A percentile compares a stretch with the other conserved stretches of the same genome.
Evolutionary conservation across 2,329 filamentous ascomycete species (phyloP).

Genomic region (Coniochaeta sp.): DNA sequence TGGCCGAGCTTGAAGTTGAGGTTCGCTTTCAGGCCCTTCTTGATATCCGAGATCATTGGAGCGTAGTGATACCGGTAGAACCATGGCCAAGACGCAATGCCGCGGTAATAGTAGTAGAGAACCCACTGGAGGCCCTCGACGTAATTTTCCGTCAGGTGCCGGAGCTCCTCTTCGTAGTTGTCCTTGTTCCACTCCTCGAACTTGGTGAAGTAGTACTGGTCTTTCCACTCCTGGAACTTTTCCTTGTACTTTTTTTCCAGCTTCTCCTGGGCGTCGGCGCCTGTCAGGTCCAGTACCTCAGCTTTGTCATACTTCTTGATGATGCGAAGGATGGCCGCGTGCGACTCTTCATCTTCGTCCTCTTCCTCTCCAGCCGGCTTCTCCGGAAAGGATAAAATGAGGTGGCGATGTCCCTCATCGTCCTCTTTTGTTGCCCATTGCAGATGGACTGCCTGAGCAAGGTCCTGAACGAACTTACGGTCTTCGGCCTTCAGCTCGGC

Average conservation of each 20-base stretch:
- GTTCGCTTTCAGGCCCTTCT: conserved; percentile 77
- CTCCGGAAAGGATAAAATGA: conserved; percentile 42
- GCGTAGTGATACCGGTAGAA: conserved; percentile 96
- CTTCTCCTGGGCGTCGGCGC: conserved; percentile 70
- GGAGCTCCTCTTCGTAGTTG: conserved; percentile 68
- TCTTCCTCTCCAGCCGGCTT: conserved; percentile 56
- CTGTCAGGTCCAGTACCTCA: conserved; percentile 69
- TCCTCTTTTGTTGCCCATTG: conserved; percentile 52
- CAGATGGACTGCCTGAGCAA: conserved; percentile 58
- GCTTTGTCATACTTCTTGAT: conserved; percentile 89
- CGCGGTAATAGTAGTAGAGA: conserved; percentile 93
- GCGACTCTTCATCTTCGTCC: conserved; percentile 76
- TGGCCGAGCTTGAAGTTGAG: conserved; percentile 91
- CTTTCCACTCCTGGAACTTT: conserved; percentile 90
- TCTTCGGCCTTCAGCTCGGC: conserved; percentile 70
- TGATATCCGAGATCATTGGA: conserved; percentile 87
- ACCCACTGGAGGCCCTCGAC: conserved; percentile 98
- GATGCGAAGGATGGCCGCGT: conserved; percentile 75
- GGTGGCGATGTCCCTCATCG: conserved; percentile 45
- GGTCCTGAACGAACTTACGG: conserved; percentile 85
- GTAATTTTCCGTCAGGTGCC: conserved; percentile 85
- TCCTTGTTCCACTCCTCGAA: conserved; percentile 70
- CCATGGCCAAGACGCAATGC: conserved; percentile 98
- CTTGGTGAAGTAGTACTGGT: conserved; percentile 85
- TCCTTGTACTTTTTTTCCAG: conserved; percentile 82